A percentile compares a stretch with the other conserved stretches of the same genome.
phyloP scores from a whole-genome alignment of 2,329 filamentous ascomycete species.

The Aspergillus tanneri region DNA sequence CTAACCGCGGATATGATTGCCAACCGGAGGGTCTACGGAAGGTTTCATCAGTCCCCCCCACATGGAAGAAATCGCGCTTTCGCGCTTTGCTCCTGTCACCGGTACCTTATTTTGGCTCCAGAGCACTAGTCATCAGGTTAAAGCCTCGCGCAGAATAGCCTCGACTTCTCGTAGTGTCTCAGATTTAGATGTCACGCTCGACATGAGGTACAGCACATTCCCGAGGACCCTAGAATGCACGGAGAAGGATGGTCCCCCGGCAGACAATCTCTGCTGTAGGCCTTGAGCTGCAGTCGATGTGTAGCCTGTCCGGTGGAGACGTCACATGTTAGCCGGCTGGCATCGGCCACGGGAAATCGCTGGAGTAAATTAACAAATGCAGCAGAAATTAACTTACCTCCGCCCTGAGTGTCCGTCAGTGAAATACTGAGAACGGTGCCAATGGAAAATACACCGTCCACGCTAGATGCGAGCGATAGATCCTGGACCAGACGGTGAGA shows the following conservation, averaged over 20 bases:
- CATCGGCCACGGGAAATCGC: conserved; percentile 3
- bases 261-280: conserved; percentile 52
- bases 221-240: conserved; percentile 62
- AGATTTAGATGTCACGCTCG: conserved; percentile 52
- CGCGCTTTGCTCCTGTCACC: no score
- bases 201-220: conserved; percentile 63
- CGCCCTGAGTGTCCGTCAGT: conserved; percentile 50
- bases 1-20: no score
- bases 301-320: conserved; percentile 47
- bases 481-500: conserved; percentile 57
- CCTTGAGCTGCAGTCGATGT: conserved; percentile 56
- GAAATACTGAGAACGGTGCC: conserved; percentile 72
- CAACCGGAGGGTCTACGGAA: no score
- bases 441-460: conserved; percentile 69
- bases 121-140: conserved; percentile 21
- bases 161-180: conserved; percentile 45
- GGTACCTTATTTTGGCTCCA: no score
- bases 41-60: no score
- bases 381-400: conserved; percentile 36
- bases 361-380: conserved; percentile 1
- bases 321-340: conserved; percentile 18
- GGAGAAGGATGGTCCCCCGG: conserved; percentile 40
- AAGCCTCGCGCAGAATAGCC: conserved; percentile 37
- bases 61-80: no score
- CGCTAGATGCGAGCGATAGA: conserved; percentile 57